Percentiles rank a stretch among this genome's conserved stretches.
Conservation (phyloP, 2,329 filamentous ascomycete genomes). For the Cytospora piceae region DNA sequence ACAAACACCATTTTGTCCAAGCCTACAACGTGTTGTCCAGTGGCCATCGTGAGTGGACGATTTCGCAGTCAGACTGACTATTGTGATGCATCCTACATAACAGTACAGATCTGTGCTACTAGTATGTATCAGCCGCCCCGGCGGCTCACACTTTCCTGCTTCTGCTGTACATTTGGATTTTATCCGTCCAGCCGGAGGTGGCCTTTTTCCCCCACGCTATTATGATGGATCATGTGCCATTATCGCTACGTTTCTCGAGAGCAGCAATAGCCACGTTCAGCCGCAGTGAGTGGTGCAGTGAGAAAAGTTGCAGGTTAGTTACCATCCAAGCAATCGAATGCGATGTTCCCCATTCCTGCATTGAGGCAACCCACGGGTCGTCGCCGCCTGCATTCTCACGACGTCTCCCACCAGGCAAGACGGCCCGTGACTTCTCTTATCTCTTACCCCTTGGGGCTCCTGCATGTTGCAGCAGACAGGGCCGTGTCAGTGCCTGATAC, state of each 20-base stretch:
- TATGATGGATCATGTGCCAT: not conserved
- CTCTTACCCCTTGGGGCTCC: slow-evolving; percentile 17
- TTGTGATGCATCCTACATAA: not conserved
- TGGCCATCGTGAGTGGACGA: slow-evolving; percentile 9
- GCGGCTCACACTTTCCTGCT: not conserved
- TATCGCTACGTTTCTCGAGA: not conserved
- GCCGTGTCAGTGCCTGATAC: slow-evolving; percentile 26
- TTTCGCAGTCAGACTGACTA: not conserved
- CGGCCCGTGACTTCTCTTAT: slow-evolving; percentile 27
- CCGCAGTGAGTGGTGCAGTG: too few relatives aligned
- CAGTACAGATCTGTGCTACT: not conserved
- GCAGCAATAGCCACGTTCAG: not conserved
- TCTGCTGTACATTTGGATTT: not conserved
- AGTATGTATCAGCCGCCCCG: not conserved
- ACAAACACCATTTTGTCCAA: not conserved
- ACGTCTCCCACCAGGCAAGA: slow-evolving; percentile 13
- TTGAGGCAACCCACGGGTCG: not conserved
- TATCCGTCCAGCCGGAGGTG: not conserved
- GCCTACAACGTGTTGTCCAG: slow-evolving; percentile 8
- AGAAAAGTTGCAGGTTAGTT: too few relatives aligned
- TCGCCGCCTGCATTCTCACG: not conserved
- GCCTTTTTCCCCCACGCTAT: not conserved
- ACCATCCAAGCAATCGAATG: not conserved
- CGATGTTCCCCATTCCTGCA: not conserved
- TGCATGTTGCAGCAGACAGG: slow-evolving; percentile 24